Percentiles rank a stretch among this genome's conserved stretches.
Evolutionary conservation across 1,284 basidiomycete genomes (phyloP).

Genomic region (Pseudozyma hubeiensis): DNA sequence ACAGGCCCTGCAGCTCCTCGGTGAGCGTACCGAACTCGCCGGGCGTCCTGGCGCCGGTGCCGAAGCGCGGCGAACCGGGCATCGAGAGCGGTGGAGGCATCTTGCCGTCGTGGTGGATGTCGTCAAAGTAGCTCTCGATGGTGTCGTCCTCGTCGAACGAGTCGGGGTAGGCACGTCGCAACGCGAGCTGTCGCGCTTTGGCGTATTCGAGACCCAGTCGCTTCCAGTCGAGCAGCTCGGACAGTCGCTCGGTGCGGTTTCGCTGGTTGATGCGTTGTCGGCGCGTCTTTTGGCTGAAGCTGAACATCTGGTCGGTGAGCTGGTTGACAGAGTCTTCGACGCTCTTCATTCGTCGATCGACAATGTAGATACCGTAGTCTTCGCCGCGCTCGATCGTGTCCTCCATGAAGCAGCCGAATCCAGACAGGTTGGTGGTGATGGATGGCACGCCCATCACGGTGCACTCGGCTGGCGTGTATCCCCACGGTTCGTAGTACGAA

Average conservation of each 20-base stretch:
- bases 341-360: conserved; percentile 88
- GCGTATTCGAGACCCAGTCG: conserved; percentile 95
- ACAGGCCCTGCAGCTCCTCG: conserved; percentile 62
- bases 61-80: conserved; percentile 82
- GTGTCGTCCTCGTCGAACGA: conserved; percentile 79
- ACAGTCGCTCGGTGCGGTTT: conserved; percentile 84
- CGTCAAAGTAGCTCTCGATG: conserved; percentile 73
- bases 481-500: conserved; percentile 93
- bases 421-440: conserved; percentile 95
- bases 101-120: conserved; percentile 74
- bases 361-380: conserved; percentile 81
- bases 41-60: conserved; percentile 54
- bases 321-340: conserved; percentile 89
- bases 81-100: conserved; percentile 78
- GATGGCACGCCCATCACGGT: conserved; percentile 93
- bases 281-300: conserved; percentile 87
- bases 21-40: conserved; percentile 64
- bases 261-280: conserved; percentile 97
- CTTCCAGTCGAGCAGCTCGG: conserved; percentile 96
- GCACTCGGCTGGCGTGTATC: conserved; percentile 76
- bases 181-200: conserved; percentile 90
- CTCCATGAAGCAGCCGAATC: conserved; percentile 98
- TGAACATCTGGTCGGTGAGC: conserved; percentile 68
- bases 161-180: conserved; percentile 94
- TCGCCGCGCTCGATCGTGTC: conserved; percentile 86